Percentiles rank a stretch among this genome's conserved stretches.
Evolutionary conservation across 495 filamentous ascomycete species (phyloP).

Genomic region (Penicillium macrosclerotiorum): DNA sequence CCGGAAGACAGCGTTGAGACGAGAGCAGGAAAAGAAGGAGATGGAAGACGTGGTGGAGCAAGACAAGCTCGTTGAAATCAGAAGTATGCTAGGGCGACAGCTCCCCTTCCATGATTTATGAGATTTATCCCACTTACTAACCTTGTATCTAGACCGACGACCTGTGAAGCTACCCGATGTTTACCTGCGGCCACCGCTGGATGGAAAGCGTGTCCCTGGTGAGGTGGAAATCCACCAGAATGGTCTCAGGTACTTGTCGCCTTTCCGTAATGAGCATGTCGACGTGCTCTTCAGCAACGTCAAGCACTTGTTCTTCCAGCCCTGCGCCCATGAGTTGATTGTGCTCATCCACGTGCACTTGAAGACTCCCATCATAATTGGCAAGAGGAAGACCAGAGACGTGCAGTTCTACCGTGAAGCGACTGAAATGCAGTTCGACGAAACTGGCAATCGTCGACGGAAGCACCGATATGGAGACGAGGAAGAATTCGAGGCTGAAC

Average conservation of each 20-base stretch:
- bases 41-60: constrained; percentile 99
- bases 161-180: constrained; percentile 85
- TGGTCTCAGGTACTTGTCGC: constrained; percentile 93
- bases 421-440: constrained; percentile 97
- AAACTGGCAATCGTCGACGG: constrained; percentile 95
- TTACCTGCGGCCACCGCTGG: constrained; percentile 89
- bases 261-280: constrained; percentile 77
- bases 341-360: constrained; percentile 98
- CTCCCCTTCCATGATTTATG: too few relatives aligned
- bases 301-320: constrained; percentile 98
- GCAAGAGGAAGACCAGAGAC: constrained; percentile 98
- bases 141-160: constrained; percentile 63
- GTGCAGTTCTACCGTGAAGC: constrained; percentile 98
- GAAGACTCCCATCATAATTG: constrained; percentile 96
- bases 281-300: constrained; percentile 98
- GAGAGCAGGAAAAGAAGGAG: constrained; percentile 98
- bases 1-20: constrained; percentile 83
- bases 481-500: constrained; percentile 97
- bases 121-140: not conserved
- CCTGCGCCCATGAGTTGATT: constrained; percentile 90
- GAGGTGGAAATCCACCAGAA: constrained; percentile 98
- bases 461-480: constrained; percentile 99
- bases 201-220: constrained; percentile 93
- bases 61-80: constrained; percentile 89
- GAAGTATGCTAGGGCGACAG: constrained; percentile 77